Evolutionary conservation across 768 basidiomycete genomes (phyloP).

Genomic region (Lentinus tigrinus): DNA sequence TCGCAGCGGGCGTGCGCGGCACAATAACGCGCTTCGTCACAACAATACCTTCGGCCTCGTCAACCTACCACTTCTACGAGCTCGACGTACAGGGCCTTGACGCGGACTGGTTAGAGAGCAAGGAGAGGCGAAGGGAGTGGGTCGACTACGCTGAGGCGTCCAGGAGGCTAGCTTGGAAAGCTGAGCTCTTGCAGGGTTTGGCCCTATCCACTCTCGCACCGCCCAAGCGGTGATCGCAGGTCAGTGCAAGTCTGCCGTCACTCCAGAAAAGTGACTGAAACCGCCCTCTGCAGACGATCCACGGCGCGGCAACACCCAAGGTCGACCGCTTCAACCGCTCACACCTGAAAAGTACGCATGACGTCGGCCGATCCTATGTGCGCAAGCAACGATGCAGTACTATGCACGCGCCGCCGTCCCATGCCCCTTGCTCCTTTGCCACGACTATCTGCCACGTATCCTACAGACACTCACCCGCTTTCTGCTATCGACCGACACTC

Average conservation of each 20-base stretch:
- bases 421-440: neutral
- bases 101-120: constrained; percentile 76
- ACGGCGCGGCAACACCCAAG: neutral
- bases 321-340: too few relatives aligned
- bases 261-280: neutral
- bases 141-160: constrained; percentile 84
- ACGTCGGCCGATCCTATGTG: neutral
- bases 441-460: neutral
- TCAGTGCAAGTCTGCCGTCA: neutral
- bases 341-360: neutral
- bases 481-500: neutral
- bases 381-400: neutral
- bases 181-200: constrained; percentile 78
- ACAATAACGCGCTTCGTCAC: constrained; percentile 82
- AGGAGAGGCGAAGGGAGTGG: constrained; percentile 83
- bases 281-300: neutral
- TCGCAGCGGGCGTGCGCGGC: constrained; percentile 84
- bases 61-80: constrained; percentile 90
- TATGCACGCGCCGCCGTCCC: neutral
- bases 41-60: constrained; percentile 74
- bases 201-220: constrained; percentile 71
- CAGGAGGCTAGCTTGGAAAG: constrained; percentile 76
- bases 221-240: constrained; percentile 42
- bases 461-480: neutral
- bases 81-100: constrained; percentile 79